A percentile compares a stretch with the other conserved stretches of the same genome.
These are phyloP conservation scores for Komagataella phaffii DNA, from an alignment of 805 yeast genomes.

Conservation along the genomic window DNA sequence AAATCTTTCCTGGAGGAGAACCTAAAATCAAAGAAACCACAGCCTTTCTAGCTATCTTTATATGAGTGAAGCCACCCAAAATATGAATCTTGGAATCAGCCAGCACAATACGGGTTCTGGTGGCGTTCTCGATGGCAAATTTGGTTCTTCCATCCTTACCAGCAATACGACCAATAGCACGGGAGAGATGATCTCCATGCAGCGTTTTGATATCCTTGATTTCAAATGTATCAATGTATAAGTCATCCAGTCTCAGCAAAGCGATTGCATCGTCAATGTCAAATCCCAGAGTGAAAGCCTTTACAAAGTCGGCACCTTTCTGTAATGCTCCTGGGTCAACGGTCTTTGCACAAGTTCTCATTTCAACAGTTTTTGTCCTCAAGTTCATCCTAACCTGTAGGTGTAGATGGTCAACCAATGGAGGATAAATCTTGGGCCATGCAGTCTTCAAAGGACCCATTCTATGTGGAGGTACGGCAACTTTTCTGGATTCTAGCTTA, in stretches of 20 bases:
- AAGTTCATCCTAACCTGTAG: slow-evolving; percentile 93
- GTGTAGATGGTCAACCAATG: slow-evolving; percentile 87
- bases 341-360: slow-evolving; percentile 73
- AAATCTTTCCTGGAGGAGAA: slow-evolving; percentile 96
- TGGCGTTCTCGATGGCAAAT: slow-evolving; percentile 96
- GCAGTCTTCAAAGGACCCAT: slow-evolving; percentile 82
- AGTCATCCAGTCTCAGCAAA: slow-evolving; percentile 81
- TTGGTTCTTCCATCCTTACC: slow-evolving; percentile 99
- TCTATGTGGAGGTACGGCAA: slow-evolving; percentile 94
- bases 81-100: slow-evolving; percentile 97
- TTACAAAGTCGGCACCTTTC: slow-evolving; percentile 94
- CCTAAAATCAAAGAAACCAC: slow-evolving; percentile 92
- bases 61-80: slow-evolving; percentile 92
- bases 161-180: slow-evolving; percentile 99
- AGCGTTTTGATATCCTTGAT: slow-evolving; percentile 93
- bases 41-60: slow-evolving; percentile 96
- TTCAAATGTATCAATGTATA: slow-evolving; percentile 94
- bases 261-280: slow-evolving; percentile 97
- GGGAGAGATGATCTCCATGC: slow-evolving; percentile 89
- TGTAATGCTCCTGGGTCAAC: slow-evolving; percentile 91
- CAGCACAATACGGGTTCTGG: slow-evolving; percentile 92
- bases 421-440: slow-evolving; percentile 94
- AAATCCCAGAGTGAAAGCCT: slow-evolving; percentile 92
- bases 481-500: slow-evolving; percentile 76
- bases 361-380: slow-evolving; percentile 74